Conservation (phyloP, 73 alveolate species). For the Tetrahymena elliotti region DNA sequence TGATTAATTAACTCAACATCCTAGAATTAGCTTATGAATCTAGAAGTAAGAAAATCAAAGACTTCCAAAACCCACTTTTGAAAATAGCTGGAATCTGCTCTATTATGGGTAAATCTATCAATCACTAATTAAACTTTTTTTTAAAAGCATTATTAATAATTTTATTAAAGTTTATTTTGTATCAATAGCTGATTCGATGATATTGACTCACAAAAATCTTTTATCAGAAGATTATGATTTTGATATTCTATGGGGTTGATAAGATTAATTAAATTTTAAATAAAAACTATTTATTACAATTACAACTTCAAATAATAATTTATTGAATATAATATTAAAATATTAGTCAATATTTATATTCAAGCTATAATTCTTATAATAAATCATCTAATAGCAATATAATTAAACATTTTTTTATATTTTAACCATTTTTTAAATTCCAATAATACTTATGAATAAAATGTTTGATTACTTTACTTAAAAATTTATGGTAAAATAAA, state of each 20-base stretch:
- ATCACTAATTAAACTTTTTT: no score
- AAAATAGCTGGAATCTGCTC: constrained; percentile 20
- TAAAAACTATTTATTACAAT: background rate
- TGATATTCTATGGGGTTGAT: constrained; percentile 19
- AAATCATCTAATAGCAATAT: no score
- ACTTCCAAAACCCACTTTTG: background rate
- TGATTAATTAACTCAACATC: constrained; percentile 10
- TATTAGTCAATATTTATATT: no score
- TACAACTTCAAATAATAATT: no score
- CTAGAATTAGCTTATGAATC: background rate
- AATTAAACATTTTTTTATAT: no score
- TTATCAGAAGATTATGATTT: constrained; percentile 26
- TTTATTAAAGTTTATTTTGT: background rate
- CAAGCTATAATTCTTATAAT: no score
- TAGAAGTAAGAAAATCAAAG: background rate
- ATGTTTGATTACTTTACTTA: no score
- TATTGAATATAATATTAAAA: background rate
- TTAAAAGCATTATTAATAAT: no score
- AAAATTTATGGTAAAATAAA: no score
- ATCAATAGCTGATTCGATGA: constrained; percentile 17
- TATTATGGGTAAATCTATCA: constrained; percentile 23
- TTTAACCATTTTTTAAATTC: no score
- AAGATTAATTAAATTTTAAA: no score
- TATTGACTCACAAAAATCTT: constrained; percentile 16
- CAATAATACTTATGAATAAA: no score